Conservation (phyloP, 164 flowering plant genomes). For the Macadamia integrifolia region DNA sequence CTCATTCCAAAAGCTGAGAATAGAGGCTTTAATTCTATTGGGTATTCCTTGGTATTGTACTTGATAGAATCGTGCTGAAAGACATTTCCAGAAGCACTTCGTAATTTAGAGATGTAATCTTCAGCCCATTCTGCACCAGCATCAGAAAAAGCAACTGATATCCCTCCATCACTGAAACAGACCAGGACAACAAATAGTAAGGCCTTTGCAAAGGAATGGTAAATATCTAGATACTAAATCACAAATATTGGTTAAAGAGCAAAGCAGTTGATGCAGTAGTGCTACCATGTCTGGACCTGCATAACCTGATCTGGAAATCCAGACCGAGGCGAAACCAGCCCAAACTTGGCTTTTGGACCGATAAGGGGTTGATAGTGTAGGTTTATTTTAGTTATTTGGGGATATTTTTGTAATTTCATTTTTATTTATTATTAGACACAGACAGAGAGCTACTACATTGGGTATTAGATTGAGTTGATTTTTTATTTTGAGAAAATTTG, state of each 20-base stretch:
- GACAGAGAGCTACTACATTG: no score
- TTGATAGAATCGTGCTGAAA: conserved; percentile 34
- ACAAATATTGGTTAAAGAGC: background rate
- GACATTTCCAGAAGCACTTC: conserved; percentile 24
- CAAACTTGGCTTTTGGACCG: no score
- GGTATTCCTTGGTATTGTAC: conserved; percentile 55
- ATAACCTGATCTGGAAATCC: no score
- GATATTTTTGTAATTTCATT: no score
- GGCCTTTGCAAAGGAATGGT: background rate
- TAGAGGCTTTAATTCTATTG: conserved; percentile 66
- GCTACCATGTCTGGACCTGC: no score
- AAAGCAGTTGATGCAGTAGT: background rate
- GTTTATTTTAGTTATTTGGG: no score
- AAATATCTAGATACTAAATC: background rate
- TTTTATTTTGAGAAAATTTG: no score
- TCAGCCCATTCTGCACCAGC: conserved; percentile 46
- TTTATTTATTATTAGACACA: no score
- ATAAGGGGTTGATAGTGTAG: no score
- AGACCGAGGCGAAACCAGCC: no score
- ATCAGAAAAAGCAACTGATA: conserved; percentile 68
- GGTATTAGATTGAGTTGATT: no score
- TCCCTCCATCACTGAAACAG: conserved; percentile 41
- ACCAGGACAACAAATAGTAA: conserved; percentile 8
- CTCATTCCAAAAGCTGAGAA: conserved; percentile 73
- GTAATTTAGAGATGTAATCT: conserved; percentile 45